Base-by-base conservation (phyloP, 2,329 filamentous ascomycete genomes). In the Dichotomopilus funicola region DNA sequence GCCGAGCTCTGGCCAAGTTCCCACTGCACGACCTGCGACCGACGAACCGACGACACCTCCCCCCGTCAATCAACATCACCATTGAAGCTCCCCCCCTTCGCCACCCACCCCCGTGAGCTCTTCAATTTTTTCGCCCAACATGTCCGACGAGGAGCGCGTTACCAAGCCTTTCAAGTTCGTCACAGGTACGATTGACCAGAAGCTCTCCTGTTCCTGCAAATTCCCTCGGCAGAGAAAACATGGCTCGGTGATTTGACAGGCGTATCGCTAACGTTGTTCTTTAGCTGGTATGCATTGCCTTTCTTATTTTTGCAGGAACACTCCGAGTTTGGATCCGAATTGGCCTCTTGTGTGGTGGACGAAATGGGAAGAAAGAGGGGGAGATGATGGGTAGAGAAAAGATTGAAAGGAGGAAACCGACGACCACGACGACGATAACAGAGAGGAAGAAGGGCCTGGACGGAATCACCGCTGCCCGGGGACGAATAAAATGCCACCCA, bases 141-240 rank as follows among this genome's bases (percentile, higher is more conserved):
- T 99, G 92, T 87, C 91, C 74, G 89, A 95, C 78, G 87, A 89
- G 70, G 89, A 95, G 75, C 81, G 81, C 75, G 80, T 82, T 66
- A 96, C 91, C 78, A 99, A 96, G 86, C 95, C 95, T 77, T 99
- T 99, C 88, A 99, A 99, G 88, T 97, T 97, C 80, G 94, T 97
- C 72, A 97, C 92, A 79, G 92, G 91, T 96, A 83, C 75, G 89
- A 74, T 38, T 34, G 42, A 70, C 69, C 2, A 12, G 6, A 6
- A 70, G 46, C 53, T 70, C 69, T 68, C 66, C 60, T 50, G 45
- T 38, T 35, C n/a, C 56, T 53, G 61, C 55, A 61, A 62, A 64
- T 63, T 64, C 61, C 60, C 62, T 59, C 61, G 59, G 55, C 51
- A 49, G 48, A 51, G 56, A 61, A 72, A 68, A 54, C 48, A 63